phyloP scores from a whole-genome alignment of 768 basidiomycete species.

The Pulveroboletus sp. region DNA sequence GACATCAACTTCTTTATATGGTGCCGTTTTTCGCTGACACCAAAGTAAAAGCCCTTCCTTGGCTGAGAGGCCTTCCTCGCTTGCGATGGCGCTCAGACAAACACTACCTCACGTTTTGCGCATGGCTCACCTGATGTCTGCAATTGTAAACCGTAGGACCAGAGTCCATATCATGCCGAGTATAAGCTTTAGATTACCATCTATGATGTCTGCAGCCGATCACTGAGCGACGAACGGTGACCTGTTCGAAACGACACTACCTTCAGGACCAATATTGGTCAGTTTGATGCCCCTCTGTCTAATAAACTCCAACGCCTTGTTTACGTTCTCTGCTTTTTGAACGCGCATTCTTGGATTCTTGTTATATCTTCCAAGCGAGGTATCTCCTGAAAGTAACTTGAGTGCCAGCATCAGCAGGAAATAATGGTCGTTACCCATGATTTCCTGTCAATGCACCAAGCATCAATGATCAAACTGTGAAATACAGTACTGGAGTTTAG shows the following conservation, averaged over 20 bases:
- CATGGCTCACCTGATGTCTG: slow-evolving; percentile 84
- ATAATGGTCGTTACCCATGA: slow-evolving; percentile 68
- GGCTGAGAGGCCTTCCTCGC: slow-evolving; percentile 97
- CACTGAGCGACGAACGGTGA: neutral
- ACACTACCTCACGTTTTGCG: neutral
- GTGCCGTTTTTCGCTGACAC: slow-evolving; percentile 95
- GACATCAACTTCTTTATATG: slow-evolving; percentile 89
- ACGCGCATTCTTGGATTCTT: slow-evolving; percentile 86
- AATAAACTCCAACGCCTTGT: slow-evolving; percentile 95
- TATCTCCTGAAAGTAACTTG: slow-evolving; percentile 56
- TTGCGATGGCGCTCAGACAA: slow-evolving; percentile 33
- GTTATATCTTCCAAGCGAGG: slow-evolving; percentile 93
- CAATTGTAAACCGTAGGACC: slow-evolving; percentile 95
- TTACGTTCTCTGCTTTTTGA: slow-evolving; percentile 98
- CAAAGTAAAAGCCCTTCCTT: slow-evolving; percentile 96
- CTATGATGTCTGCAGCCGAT: slow-evolving; percentile 80
- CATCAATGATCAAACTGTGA: slow-evolving; percentile 1
- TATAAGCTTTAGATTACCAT: slow-evolving; percentile 97
- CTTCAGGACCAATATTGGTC: slow-evolving; percentile 97
- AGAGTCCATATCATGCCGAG: slow-evolving; percentile 99
- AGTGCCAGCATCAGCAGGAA: slow-evolving; percentile 5
- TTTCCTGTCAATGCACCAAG: slow-evolving; percentile 62
- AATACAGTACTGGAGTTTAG: slow-evolving; percentile 1
- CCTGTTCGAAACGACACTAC: slow-evolving; percentile 34
- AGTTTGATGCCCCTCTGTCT: slow-evolving; percentile 90